phyloP scores from a whole-genome alignment of 1,139 yeast species.

The Geotrichum carabidarum region DNA sequence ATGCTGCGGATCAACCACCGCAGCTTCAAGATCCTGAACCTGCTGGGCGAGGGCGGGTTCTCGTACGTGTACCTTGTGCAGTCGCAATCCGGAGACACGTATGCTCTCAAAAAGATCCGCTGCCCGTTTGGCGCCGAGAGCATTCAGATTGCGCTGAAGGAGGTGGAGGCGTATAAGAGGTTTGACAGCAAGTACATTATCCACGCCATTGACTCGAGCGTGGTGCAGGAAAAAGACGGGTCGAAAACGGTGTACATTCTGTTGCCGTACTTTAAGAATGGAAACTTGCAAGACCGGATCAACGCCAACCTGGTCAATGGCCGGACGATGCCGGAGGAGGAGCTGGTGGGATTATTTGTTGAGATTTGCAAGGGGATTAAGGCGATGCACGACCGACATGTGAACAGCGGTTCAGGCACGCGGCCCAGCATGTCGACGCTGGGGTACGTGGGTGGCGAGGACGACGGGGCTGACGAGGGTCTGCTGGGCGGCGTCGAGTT shows the following conservation, averaged over 20 bases:
- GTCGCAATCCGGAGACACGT: slow-evolving; percentile 45
- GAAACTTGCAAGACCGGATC: slow-evolving; percentile 75
- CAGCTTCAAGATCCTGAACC: slow-evolving; percentile 48
- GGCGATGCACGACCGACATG: slow-evolving; percentile 60
- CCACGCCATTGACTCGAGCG: slow-evolving; percentile 62
- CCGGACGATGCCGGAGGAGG: slow-evolving; percentile 51
- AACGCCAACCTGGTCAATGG: slow-evolving; percentile 57
- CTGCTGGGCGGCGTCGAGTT: slow-evolving; percentile 32
- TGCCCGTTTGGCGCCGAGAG: slow-evolving; percentile 85
- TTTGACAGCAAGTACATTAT: slow-evolving; percentile 67
- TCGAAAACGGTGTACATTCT: slow-evolving; percentile 71
- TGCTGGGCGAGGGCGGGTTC: slow-evolving; percentile 86
- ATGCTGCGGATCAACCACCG: slow-evolving; percentile 36
- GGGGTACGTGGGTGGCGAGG: slow-evolving; percentile 13
- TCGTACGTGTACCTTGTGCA: slow-evolving; percentile 82
- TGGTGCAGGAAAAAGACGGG: slow-evolving; percentile 72
- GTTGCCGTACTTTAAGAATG: slow-evolving; percentile 67
- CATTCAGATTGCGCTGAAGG: slow-evolving; percentile 65
- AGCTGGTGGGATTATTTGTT: slow-evolving; percentile 55
- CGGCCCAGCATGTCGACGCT: slow-evolving; percentile 4
- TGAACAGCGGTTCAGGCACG: slow-evolving; percentile 8
- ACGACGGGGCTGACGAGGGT: slow-evolving; percentile 25
- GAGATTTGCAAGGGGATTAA: slow-evolving; percentile 73
- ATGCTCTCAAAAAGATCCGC: slow-evolving; percentile 78
- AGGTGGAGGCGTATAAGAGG: slow-evolving; percentile 67